Evolutionary conservation across 2,329 filamentous ascomycete genomes (phyloP), one percentile per base, ranked within the genome.

Genomic region (Sporothrix variecibatus): DNA sequence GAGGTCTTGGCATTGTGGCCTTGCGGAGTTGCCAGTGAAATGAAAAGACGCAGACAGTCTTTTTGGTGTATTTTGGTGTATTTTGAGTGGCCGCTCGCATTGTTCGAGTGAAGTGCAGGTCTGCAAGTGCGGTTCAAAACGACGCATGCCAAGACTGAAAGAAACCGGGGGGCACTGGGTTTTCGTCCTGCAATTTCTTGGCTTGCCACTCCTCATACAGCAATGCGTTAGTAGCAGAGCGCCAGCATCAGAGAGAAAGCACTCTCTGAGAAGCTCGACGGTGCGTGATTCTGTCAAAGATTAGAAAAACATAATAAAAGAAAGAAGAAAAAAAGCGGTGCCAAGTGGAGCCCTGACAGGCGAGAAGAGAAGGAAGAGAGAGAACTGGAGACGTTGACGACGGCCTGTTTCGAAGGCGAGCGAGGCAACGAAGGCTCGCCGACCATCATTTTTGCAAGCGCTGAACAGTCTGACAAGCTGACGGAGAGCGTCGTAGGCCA

Each of bases 131-230:
- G 43, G 34, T 40, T 60, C n/a, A 38, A 23, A n/a, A n/a, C n/a
- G n/a, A 71, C 34, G 51, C n/a, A 58, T 60, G 68, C 68, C 68
- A 71, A 71, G 68, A 71, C 34, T 17, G 15, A 17, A 43, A 7
- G 38, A 43, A 43, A 23, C 15, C 23, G 34, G 68, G 68, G 68
- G 17, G 31, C 26, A 40, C 49, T 71, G 51, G 17, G 7, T 69
- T 71, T 60, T 58, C 51, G 53, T 60, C 68, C 68, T 71, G 68
- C 68, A 71, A 71, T 71, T 60, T 71, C 68, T 71, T 60, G 51
- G 68, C 68, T 26, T 71, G 68, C 68, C 28, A 60, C 51, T 71
- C 68, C 51, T 58, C 68, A 70, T 70, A 58, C 31, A 49, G 46
- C 17, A 28, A 43, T 31, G 34, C 40, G 40, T 67, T 34, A 23